These are phyloP conservation scores for Pythium folliculosum DNA, from an alignment of 352 stramenopile genomes.

Conservation along the genomic window DNA sequence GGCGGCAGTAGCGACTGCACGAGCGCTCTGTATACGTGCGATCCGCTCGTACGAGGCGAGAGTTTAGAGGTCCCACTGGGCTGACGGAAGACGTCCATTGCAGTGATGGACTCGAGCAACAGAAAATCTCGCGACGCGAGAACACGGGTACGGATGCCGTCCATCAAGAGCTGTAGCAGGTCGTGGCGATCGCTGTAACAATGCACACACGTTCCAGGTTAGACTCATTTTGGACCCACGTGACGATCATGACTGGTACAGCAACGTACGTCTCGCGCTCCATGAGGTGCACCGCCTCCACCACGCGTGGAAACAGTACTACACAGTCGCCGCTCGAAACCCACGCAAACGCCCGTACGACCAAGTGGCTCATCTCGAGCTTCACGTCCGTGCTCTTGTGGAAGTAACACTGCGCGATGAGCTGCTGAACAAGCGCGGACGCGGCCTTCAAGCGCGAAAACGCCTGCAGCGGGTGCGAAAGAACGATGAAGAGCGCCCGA, in stretches of 20 bases:
- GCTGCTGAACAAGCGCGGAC: conserved; percentile 43
- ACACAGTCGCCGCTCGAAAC: conserved; percentile 47
- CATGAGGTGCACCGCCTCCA: conserved; percentile 63
- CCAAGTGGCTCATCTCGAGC: conserved; percentile 60
- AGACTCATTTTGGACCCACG: too few species aligned
- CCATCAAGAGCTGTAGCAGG: conserved; percentile 32
- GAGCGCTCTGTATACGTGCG: conserved; percentile 37
- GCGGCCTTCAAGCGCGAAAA: conserved; percentile 54
- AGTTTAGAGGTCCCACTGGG: conserved; percentile 28
- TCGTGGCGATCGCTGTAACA: conserved; percentile 28
- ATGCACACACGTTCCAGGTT: neutral
- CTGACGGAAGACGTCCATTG: conserved; percentile 32
- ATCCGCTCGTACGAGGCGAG: conserved; percentile 23
- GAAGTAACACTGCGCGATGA: conserved; percentile 68
- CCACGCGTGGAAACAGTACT: conserved; percentile 48
- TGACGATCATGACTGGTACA: neutral
- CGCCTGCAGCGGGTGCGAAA: conserved; percentile 61
- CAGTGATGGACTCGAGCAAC: conserved; percentile 29
- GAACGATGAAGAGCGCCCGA: conserved; percentile 63
- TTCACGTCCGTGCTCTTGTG: conserved; percentile 50
- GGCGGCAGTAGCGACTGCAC: conserved; percentile 44
- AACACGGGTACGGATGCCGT: conserved; percentile 22
- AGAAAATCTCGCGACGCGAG: conserved; percentile 26
- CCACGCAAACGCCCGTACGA: conserved; percentile 61
- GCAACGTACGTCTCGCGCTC: conserved; percentile 56